Evolutionary conservation across 192 early-diverging fungal species (phyloP).

Genomic region (Coemansia sp.): DNA sequence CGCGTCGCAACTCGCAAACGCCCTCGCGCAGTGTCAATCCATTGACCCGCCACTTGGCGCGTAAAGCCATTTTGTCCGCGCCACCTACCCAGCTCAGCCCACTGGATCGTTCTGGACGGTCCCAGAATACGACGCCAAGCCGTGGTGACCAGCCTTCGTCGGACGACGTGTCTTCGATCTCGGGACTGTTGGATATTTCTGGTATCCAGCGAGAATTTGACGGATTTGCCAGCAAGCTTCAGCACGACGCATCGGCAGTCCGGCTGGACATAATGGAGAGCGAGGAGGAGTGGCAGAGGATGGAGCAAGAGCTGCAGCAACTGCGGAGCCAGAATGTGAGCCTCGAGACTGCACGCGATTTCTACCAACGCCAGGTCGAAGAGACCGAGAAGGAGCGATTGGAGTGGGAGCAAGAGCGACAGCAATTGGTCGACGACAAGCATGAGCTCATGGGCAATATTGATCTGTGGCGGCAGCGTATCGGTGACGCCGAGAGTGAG

Average conservation of each 20-base stretch:
- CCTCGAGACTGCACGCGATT: constrained; percentile 31
- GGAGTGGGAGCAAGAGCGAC: constrained; percentile 51
- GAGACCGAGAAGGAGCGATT: constrained; percentile 29
- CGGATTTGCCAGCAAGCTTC: constrained; percentile 38
- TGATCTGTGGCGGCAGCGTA: constrained; percentile 44
- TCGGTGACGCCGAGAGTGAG: constrained; percentile 44
- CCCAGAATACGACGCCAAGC: constrained; percentile 11
- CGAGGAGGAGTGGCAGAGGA: constrained; percentile 38
- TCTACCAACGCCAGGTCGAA: constrained; percentile 23
- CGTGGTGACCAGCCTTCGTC: constrained; percentile 12
- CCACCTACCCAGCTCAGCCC: constrained; percentile 19
- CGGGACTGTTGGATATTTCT: constrained; percentile 26
- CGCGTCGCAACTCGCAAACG: constrained; percentile 26
- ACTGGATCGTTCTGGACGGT: background rate
- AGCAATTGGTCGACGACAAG: constrained; percentile 38
- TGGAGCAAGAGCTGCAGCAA: constrained; percentile 36
- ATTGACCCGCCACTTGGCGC: constrained; percentile 44
- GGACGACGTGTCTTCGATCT: constrained; percentile 15
- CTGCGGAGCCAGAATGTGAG: constrained; percentile 24
- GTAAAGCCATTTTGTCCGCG: constrained; percentile 37
- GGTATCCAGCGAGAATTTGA: constrained; percentile 44
- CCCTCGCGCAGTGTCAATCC: constrained; percentile 51
- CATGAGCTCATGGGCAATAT: constrained; percentile 30
- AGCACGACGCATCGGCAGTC: constrained; percentile 42
- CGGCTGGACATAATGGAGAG: constrained; percentile 39